Base-by-base conservation (phyloP, 228 moss, liverwort and hornwort species). In the Sphagnum magellanicum region DNA sequence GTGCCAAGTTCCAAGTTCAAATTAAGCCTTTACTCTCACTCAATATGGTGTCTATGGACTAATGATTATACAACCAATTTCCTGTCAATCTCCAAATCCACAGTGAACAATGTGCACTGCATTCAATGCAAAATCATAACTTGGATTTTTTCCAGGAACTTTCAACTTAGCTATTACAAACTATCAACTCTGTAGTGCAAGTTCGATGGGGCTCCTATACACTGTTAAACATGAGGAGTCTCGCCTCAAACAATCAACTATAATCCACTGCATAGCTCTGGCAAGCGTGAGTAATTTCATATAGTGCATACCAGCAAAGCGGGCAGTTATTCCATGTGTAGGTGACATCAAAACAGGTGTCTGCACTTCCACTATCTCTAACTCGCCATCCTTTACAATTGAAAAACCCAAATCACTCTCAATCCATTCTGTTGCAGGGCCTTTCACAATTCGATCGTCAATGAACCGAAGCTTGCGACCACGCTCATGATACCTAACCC, bases 381-480 rank as follows among this genome's bases (percentile, higher is more conserved):
- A 32, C 10, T 74, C 73, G 49, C 70, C 67, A 5, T 58, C 32
- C 9, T n/a, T 60, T 1, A 55, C 17, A 48, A 77, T 65, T 51
- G 67, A 77, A 68, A 86, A 78, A 60, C 70, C 78, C 70, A 91
- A 63, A 71, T 88, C 88, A 65, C 85, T 83, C 65, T 64, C 83
- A 53, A 85, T 67, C 90, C 90, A 88, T 11, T 50, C 70, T 32
- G 70, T 67, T 14, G 68, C 71, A 4, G 77, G 65, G 2, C 65
- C 8, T 7, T 68, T 69, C n/a, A 78, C 65, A 1, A 83, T 13
- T 68, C 77, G 78, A 69, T 91, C 90, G 61, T 91, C 88, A 51
- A 91, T 75, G 47, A 91, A 91, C n/a, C 71, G 50, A 9, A 88
- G 86, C 81, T 85, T 80, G 78, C 81, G 81, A 16, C 90, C 90